These are phyloP conservation scores for Tulasnella sp. DNA, from an alignment of 768 basidiomycete genomes.

Conservation along the genomic window DNA sequence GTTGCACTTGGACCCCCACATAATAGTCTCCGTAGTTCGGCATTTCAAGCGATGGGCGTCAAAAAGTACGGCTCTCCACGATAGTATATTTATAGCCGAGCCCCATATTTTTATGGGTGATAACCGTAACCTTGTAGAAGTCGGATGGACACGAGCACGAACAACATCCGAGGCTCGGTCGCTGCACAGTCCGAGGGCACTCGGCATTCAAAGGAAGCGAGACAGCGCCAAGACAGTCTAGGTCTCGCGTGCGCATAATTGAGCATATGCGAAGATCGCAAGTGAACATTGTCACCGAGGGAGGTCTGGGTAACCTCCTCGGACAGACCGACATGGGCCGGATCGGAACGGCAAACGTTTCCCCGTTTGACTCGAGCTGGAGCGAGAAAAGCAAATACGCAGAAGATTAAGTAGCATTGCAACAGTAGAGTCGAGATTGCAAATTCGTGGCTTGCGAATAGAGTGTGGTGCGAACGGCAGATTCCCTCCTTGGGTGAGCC, in stretches of 20 bases:
- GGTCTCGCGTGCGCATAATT: background rate
- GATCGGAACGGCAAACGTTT: background rate
- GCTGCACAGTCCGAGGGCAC: background rate
- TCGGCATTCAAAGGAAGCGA: background rate
- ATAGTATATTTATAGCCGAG: background rate
- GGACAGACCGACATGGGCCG: conserved; percentile 3
- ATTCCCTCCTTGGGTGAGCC: background rate
- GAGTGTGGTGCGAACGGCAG: background rate
- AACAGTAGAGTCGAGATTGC: background rate
- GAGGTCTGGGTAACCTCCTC: background rate
- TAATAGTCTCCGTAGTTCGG: background rate
- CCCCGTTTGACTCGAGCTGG: background rate
- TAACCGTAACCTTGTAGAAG: background rate
- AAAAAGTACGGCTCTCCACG: background rate
- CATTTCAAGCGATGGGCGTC: background rate
- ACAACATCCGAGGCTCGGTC: background rate
- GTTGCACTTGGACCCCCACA: background rate
- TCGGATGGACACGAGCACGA: background rate
- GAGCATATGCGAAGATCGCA: background rate
- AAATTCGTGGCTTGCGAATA: background rate
- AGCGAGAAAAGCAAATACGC: too few species aligned
- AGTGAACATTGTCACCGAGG: background rate
- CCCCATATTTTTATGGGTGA: background rate
- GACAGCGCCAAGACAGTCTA: background rate
- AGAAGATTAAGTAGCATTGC: too few species aligned